Evolutionary conservation across 139 green algal genomes (phyloP), one percentile per base, ranked within the genome.

Genomic region (Chlamydomonas sp.): DNA sequence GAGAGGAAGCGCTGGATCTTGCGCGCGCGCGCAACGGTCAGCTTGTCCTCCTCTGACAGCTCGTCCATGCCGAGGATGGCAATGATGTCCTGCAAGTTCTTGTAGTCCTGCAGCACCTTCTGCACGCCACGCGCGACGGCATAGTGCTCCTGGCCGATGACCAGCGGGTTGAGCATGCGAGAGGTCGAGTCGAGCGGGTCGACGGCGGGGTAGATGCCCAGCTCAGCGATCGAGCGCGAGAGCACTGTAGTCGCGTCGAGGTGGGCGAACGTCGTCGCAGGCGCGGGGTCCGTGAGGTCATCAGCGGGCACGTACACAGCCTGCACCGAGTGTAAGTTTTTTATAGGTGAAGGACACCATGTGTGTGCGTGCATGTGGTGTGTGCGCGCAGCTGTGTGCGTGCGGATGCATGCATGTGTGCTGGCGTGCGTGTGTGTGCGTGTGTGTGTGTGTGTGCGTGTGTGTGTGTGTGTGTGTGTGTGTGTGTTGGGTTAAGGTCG

Each of bases 1-100:
- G 83, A 94, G 31, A 99, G 83, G 87, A 99, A 98, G 58, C 95
- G 88, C 89, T 98, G 92, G 58, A 99, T 95, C 89, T 99, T 99
- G 73, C 95, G 87, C 2, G 95, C 95, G 63, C 95, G 92, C 0
- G 95, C 90, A 35, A 99, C 95, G 4, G 89, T 96, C 63, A 98
- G 79, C 86, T 99, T 99, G 86, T 99, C 95, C 78, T 99, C 95
- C 81, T 99, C 95, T 48, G 73, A 90, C 74, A 99, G 86, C 89
- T 99, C 95, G 77, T 99, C 95, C 95, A 99, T 99, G 59, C 95
- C 95, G 73, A 99, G 86, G 84, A 99, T 99, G 78, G 95, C 95
- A 86, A 99, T 99, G 85, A 99, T 99, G 81, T 99, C 95, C 88
- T 98, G 62, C 87, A 96, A 71, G 84, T 96, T 96, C 84, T 95